Conservation (phyloP, 345 rosid genomes). For the Brassica carinata region DNA sequence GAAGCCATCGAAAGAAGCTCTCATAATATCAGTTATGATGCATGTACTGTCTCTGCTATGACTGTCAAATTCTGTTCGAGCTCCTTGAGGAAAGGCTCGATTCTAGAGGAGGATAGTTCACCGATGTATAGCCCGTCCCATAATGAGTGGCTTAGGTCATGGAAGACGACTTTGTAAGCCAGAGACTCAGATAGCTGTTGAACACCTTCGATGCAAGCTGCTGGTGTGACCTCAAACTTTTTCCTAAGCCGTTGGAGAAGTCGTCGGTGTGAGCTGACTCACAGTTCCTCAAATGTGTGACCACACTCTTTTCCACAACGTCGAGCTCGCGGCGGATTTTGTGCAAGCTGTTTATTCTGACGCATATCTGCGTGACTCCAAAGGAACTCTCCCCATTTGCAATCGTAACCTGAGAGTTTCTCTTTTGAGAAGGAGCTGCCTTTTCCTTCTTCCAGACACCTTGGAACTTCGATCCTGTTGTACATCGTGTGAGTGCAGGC, state of each 20-base stretch:
- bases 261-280: slow-evolving; percentile 88
- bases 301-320: slow-evolving; percentile 73
- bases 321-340: slow-evolving; percentile 74
- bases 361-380: slow-evolving; percentile 74
- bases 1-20: slow-evolving; percentile 90
- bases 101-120: slow-evolving; percentile 74
- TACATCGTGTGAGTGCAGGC: slow-evolving; percentile 94
- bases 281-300: slow-evolving; percentile 90
- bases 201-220: slow-evolving; percentile 84
- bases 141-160: slow-evolving; percentile 71
- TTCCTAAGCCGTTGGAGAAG: slow-evolving; percentile 76
- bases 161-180: slow-evolving; percentile 80
- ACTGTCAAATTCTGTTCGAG: slow-evolving; percentile 65
- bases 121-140: slow-evolving; percentile 95
- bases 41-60: slow-evolving; percentile 75
- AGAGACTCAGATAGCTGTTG: slow-evolving; percentile 86
- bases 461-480: slow-evolving; percentile 79
- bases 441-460: slow-evolving; percentile 94
- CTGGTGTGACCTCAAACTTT: slow-evolving; percentile 82
- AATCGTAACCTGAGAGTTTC: slow-evolving; percentile 72
- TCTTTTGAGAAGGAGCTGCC: slow-evolving; percentile 62
- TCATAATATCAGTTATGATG: slow-evolving; percentile 77
- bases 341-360: slow-evolving; percentile 81
- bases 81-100: slow-evolving; percentile 73
- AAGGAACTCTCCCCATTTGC: slow-evolving; percentile 65